These are phyloP conservation scores for Cladobotryum mycophilum DNA, from an alignment of 2,329 filamentous ascomycete genomes.

Conservation along the genomic window DNA sequence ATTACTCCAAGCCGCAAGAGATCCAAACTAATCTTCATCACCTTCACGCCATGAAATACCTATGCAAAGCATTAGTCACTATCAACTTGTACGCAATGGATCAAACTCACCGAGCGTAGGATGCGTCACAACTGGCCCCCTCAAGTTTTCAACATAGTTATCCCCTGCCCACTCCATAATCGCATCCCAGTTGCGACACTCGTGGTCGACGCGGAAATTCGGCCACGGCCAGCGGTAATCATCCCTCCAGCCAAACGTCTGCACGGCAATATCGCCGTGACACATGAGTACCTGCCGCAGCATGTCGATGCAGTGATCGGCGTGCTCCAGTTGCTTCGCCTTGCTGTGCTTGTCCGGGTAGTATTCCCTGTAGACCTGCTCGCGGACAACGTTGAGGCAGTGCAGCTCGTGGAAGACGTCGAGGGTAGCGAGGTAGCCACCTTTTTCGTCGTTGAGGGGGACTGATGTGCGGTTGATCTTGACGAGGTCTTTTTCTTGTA, in stretches of 20 bases:
- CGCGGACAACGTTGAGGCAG: neutral
- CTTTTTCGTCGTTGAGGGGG: neutral
- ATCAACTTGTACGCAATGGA: no score
- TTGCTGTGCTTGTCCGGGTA: neutral
- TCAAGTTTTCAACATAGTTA: no score
- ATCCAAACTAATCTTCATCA: no score
- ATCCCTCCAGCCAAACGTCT: neutral
- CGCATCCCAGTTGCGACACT: neutral
- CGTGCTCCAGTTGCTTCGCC: neutral
- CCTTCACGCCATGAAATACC: no score
- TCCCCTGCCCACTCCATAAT: neutral
- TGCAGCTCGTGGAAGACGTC: slow-evolving; percentile 1
- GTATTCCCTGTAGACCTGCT: neutral
- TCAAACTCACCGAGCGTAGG: no score
- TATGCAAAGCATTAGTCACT: no score
- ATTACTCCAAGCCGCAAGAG: no score
- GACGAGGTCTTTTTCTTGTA: neutral
- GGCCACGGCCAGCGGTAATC: slow-evolving; percentile 1
- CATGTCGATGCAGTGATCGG: slow-evolving; percentile 10
- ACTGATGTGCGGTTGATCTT: neutral
- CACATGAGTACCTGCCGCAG: slow-evolving; percentile 13
- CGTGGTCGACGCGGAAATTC: neutral
- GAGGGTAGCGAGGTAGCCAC: neutral
- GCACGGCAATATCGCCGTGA: slow-evolving; percentile 6
- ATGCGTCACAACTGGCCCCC: no score